Conservation (phyloP, 305 asterid genomes). For the Rubia balearica region DNA sequence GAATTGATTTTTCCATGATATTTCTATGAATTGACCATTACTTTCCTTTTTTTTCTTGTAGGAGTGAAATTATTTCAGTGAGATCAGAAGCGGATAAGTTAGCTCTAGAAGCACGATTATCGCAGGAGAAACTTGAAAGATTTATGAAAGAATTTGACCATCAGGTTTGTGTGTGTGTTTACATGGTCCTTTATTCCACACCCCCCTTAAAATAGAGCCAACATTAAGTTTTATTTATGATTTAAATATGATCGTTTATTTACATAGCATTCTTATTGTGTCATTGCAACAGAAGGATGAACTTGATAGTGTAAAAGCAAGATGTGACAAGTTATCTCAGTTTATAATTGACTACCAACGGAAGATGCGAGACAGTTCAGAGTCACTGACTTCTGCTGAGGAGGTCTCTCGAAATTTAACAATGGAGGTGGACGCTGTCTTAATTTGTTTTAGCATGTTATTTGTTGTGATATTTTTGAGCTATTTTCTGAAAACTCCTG, state of each 20-base stretch:
- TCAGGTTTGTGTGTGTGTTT: constrained; percentile 40
- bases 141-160: constrained; percentile 84
- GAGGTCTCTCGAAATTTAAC: constrained; percentile 60
- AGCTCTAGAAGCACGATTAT: constrained; percentile 61
- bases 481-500: background rate
- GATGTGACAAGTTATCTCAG: constrained; percentile 89
- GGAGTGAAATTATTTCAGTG: constrained; percentile 57
- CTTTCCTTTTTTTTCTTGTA: constrained; percentile 17
- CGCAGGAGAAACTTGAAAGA: constrained; percentile 70
- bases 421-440: constrained; percentile 56
- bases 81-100: constrained; percentile 74
- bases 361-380: constrained; percentile 80
- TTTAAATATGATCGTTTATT: background rate
- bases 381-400: constrained; percentile 52
- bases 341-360: constrained; percentile 72
- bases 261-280: constrained; percentile 8
- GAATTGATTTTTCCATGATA: background rate
- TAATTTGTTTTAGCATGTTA: background rate
- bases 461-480: background rate
- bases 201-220: background rate
- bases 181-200: background rate
- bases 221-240: constrained; percentile 7
- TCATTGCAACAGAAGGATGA: constrained; percentile 55
- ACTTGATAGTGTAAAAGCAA: constrained; percentile 50
- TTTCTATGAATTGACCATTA: background rate